These are phyloP conservation scores for Monilinia laxa DNA, from an alignment of 2,329 filamentous ascomycete species.

Conservation along the genomic window DNA sequence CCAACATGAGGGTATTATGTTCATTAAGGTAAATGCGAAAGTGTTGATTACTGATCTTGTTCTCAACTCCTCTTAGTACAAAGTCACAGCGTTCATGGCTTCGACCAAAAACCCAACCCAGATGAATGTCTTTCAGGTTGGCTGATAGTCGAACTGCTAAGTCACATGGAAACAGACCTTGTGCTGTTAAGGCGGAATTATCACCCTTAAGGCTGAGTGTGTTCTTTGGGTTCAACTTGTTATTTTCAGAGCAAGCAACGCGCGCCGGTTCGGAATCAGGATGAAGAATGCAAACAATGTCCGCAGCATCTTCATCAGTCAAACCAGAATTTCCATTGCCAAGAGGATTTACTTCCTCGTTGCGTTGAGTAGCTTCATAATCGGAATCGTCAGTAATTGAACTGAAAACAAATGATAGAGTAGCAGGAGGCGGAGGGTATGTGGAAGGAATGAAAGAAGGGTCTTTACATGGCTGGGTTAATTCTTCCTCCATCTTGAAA, in stretches of 20 bases:
- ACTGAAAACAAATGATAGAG: background rate
- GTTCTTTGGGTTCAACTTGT: constrained; percentile 54
- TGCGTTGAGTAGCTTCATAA: constrained; percentile 68
- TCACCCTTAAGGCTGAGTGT: constrained; percentile 56
- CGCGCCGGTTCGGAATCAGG: constrained; percentile 73
- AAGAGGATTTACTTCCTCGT: constrained; percentile 76
- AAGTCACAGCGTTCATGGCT: constrained; percentile 71
- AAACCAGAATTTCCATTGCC: constrained; percentile 82
- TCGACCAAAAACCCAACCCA: constrained; percentile 86
- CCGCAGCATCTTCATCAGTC: constrained; percentile 76
- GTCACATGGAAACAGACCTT: constrained; percentile 47
- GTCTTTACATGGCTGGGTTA: constrained; percentile 39
- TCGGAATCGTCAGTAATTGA: constrained; percentile 29
- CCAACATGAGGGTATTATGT: constrained; percentile 84
- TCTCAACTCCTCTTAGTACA: constrained; percentile 64
- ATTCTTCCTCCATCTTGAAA: constrained; percentile 36
- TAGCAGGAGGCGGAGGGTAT: constrained; percentile 12
- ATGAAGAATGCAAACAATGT: constrained; percentile 86
- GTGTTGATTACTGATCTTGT: constrained; percentile 87
- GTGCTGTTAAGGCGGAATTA: constrained; percentile 29
- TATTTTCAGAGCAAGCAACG: constrained; percentile 58
- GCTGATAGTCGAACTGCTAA: constrained; percentile 81
- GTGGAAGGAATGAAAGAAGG: constrained; percentile 12
- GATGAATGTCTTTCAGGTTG: constrained; percentile 61
- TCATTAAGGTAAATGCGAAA: constrained; percentile 90